Evolutionary conservation across 2,329 filamentous ascomycete species (phyloP).

Genomic region (Penicillium sp.): DNA sequence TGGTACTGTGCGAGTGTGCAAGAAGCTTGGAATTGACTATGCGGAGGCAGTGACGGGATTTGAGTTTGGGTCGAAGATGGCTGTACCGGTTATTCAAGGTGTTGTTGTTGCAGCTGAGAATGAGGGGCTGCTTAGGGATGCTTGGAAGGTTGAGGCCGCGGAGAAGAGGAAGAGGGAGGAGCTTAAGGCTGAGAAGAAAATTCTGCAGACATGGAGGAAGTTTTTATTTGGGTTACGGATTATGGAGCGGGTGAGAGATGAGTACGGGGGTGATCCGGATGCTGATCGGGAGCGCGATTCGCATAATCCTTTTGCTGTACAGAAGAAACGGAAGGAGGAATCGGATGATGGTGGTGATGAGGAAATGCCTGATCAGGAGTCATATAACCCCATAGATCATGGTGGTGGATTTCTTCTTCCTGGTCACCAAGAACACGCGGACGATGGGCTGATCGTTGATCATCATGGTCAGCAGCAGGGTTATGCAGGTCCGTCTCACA

Average conservation of each 20-base stretch:
- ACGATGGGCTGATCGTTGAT: constrained; percentile 33
- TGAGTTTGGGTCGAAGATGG: constrained; percentile 92
- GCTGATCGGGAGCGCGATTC: constrained; percentile 32
- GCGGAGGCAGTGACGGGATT: constrained; percentile 95
- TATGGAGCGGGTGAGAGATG: constrained; percentile 68
- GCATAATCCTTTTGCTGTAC: constrained; percentile 37
- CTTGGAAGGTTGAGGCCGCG: constrained; percentile 73
- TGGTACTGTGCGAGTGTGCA: constrained; percentile 76
- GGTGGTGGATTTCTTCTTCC: constrained; percentile 27
- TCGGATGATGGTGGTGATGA: constrained; percentile 5
- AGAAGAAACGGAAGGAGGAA: constrained; percentile 11
- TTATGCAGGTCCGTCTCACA: not conserved
- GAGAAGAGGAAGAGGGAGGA: constrained; percentile 77
- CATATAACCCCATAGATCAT: constrained; percentile 23
- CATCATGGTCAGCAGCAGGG: constrained; percentile 12
- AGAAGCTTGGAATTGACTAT: constrained; percentile 78
- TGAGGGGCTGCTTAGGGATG: constrained; percentile 69
- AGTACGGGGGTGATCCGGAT: constrained; percentile 62
- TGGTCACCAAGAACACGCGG: constrained; percentile 20
- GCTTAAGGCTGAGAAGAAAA: constrained; percentile 72
- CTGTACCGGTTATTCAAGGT: constrained; percentile 85
- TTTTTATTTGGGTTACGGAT: constrained; percentile 84
- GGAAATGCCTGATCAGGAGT: constrained; percentile 13
- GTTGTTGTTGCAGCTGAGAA: constrained; percentile 85
- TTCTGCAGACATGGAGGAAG: constrained; percentile 77